Percentiles rank a stretch among this genome's conserved stretches.
phyloP scores from a whole-genome alignment of 148 eudicot species.

The Rhododendron ovatum region DNA sequence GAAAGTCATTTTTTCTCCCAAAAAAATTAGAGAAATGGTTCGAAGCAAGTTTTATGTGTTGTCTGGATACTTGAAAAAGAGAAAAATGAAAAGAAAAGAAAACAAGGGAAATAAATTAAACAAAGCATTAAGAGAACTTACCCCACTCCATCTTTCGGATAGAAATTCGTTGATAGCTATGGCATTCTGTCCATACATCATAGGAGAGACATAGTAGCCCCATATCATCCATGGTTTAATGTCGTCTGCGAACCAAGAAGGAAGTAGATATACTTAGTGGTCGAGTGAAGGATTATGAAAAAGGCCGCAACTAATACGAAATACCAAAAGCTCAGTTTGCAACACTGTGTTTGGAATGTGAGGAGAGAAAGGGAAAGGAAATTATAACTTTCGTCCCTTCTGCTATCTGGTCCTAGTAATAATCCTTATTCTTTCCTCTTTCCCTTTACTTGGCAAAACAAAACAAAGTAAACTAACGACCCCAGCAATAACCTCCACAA shows the following conservation, averaged over 20 bases:
- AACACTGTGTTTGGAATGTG: neutral
- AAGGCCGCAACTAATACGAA: neutral
- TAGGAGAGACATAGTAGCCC: constrained; percentile 41
- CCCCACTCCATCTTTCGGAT: constrained; percentile 29
- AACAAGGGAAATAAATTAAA: neutral
- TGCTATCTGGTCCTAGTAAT: no score
- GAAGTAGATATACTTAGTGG: neutral
- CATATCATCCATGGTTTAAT: constrained; percentile 35
- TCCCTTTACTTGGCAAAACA: no score
- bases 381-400: neutral
- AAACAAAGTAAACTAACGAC: no score
- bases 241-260: constrained; percentile 14
- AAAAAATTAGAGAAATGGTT: neutral
- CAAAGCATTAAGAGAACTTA: constrained; percentile 17
- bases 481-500: no score
- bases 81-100: neutral
- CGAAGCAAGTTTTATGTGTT: neutral
- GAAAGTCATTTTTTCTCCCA: neutral
- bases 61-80: neutral
- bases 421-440: no score
- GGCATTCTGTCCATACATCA: constrained; percentile 44
- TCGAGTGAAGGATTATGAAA: neutral
- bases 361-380: neutral
- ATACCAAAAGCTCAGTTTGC: neutral
- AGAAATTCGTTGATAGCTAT: constrained; percentile 38